These are phyloP conservation scores for Aspergillus bombycis DNA, from an alignment of 2,329 filamentous ascomycete genomes.

Conservation along the genomic window DNA sequence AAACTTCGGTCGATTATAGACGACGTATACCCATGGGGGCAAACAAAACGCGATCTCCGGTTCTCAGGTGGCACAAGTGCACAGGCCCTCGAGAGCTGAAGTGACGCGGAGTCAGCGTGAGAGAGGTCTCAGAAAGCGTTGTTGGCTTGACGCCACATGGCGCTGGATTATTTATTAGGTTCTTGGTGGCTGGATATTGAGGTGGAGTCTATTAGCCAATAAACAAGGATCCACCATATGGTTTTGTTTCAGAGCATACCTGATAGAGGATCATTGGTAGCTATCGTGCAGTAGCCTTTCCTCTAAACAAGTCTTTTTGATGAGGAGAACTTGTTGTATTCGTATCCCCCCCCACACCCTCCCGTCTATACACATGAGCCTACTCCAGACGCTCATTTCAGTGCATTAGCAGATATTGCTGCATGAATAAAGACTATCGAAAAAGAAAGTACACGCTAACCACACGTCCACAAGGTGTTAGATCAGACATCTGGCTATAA, in stretches of 20 bases:
- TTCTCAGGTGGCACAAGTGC: neutral
- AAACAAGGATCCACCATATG: neutral
- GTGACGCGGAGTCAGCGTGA: neutral
- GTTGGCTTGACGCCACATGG: neutral
- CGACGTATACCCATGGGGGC: constrained; percentile 6
- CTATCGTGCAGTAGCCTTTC: neutral
- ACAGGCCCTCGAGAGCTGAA: neutral
- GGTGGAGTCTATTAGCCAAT: neutral
- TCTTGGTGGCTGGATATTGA: neutral
- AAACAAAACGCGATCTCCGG: neutral
- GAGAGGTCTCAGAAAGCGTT: neutral
- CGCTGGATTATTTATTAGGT: neutral
- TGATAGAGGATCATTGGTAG: neutral
- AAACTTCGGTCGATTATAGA: constrained; percentile 2
- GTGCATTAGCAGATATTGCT: neutral
- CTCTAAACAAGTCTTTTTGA: neutral
- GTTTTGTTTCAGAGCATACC: neutral
- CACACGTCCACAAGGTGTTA: neutral
- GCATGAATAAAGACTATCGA: neutral
- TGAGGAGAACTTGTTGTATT: neutral
- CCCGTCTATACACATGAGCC: too few species aligned
- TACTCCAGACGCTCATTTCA: neutral
- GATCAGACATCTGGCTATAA: neutral
- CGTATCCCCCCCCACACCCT: too few species aligned
- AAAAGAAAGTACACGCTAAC: neutral